Evolutionary conservation across 2,329 filamentous ascomycete species (phyloP), one percentile per base, ranked within the genome.

Genomic region (Ophiostoma pallidulum): DNA sequence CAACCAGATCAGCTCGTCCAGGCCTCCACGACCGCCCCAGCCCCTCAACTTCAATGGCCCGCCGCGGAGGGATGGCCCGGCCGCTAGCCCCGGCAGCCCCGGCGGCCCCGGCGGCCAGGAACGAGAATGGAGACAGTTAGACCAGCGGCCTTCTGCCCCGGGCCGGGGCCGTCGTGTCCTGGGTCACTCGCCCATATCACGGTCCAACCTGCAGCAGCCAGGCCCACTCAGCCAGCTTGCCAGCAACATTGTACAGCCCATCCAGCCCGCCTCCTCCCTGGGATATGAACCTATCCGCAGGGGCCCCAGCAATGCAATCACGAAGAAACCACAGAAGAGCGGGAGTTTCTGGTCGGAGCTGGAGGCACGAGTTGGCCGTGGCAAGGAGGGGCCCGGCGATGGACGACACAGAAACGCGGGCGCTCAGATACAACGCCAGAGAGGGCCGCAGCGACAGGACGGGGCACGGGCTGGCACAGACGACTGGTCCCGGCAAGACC

Each of bases 261-360:
- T 8, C 4, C 9, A 22, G n/a, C 16, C n/a, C 13, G 24, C n/a
- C 13, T 40, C 36, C 10, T 16, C 33, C 7, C 9, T 24, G 18
- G 16, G 13, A n/a, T 31, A 12, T n/a, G 19, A 40, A 28, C 26
- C 36, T 13, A 38, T 45, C 12, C 24, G 35, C 35, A 10, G 9
- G n/a, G 4, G 19, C 1, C 19, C 19, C n/a, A n/a, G 19, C 24
- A 16, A 14, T 13, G 18, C 20, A 6, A 9, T 28, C 10, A 28
- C 6, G 24, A 28, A 28, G 24, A 28, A 28, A 10, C 24, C 24
- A 10, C 24, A 28, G 24, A 20, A 4, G 16, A 38, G 18, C 4
- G 38, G 26, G 4, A 13, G 20, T 8, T 50, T 50, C 10, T 50
- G 48, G 48, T 37, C 48, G 14, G 31, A 45, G 29, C 22, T 50